These are phyloP conservation scores for Gaeumannomyces sp. DNA, from an alignment of 2,329 filamentous ascomycete species.

Conservation along the genomic window DNA sequence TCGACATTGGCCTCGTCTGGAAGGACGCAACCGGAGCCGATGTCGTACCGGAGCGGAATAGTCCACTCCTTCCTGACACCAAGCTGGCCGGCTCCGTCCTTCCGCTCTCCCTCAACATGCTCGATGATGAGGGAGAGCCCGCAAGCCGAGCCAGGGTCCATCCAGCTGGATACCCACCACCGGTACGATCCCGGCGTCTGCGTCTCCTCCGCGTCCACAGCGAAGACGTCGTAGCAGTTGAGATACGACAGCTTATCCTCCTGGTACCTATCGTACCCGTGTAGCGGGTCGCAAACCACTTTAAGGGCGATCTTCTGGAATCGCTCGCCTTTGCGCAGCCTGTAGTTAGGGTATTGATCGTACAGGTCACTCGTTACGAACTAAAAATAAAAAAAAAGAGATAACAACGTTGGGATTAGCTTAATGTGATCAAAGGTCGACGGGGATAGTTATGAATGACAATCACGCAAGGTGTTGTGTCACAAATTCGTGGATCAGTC, in stretches of 20 bases:
- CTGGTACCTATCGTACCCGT: background rate
- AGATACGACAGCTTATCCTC: background rate
- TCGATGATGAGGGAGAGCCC: background rate
- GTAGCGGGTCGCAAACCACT: conserved; percentile 48
- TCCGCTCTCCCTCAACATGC: background rate
- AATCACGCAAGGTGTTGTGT: background rate
- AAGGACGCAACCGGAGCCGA: conserved; percentile 2
- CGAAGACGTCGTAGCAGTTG: conserved; percentile 6
- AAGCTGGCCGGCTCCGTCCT: background rate
- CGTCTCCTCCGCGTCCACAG: background rate
- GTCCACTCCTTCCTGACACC: background rate
- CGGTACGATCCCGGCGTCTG: background rate
- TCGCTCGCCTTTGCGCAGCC: conserved; percentile 60
- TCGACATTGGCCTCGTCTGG: background rate
- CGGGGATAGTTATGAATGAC: no score
- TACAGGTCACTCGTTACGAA: background rate
- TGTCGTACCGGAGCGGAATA: conserved; percentile 5
- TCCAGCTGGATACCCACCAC: background rate
- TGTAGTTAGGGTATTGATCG: background rate
- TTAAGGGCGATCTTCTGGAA: conserved; percentile 73
- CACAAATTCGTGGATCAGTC: background rate
- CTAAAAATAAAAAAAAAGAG: background rate
- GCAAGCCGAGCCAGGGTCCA: background rate
- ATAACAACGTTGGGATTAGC: no score
- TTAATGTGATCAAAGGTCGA: no score